These are phyloP conservation scores for Capsicum pubescens DNA, from an alignment of 257 asterid genomes.

Conservation along the genomic window DNA sequence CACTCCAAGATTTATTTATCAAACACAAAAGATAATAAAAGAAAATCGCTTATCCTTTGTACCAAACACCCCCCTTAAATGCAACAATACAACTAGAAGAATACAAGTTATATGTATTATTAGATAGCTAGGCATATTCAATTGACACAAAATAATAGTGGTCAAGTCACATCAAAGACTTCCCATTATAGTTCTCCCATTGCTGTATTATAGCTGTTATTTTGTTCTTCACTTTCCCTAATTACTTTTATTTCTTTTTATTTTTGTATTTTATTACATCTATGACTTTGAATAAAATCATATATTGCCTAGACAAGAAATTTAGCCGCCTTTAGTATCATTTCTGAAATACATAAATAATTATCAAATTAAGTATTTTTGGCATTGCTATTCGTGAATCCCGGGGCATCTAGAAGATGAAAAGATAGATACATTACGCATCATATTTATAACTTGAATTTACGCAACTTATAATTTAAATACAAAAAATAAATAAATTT, in stretches of 20 bases:
- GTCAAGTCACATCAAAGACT: conserved; percentile 8
- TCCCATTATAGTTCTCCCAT: background rate
- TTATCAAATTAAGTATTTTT: background rate
- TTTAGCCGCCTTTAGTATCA: background rate
- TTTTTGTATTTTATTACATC: background rate
- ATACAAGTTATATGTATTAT: background rate
- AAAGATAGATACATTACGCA: no score
- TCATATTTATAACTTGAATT: no score
- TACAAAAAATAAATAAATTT: no score
- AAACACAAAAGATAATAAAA: no score
- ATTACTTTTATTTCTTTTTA: background rate
- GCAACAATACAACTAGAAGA: background rate
- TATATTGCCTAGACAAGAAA: background rate
- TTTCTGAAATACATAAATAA: background rate
- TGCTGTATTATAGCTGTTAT: conserved; percentile 11
- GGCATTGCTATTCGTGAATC: background rate
- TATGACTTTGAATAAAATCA: background rate
- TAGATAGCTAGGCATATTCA: background rate
- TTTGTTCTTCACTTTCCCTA: background rate
- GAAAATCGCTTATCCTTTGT: fast-evolving
- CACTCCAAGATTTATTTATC: no score
- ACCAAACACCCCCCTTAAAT: background rate
- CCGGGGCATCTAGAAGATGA: background rate
- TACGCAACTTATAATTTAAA: no score
- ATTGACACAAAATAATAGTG: background rate